Base-by-base conservation (phyloP, 805 yeast species). In the Lipomyces yamanashiensis region DNA sequence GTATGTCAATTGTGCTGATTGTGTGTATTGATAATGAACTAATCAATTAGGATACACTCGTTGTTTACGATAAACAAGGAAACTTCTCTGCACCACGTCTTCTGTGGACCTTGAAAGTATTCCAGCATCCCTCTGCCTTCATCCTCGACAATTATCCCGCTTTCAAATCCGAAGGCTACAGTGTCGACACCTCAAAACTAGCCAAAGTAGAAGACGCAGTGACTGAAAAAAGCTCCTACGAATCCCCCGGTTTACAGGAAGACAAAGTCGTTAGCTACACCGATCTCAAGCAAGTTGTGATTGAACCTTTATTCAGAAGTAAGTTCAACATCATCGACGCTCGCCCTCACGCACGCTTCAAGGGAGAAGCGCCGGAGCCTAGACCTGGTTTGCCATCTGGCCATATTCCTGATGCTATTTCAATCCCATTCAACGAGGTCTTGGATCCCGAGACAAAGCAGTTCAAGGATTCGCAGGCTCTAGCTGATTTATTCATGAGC, bases 41-140 rank as follows among this genome's bases (percentile, higher is more conserved):
- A 4, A 8, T 21, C 23, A 33, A 6, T n/a, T 23, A 61, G 55
- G 95, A 92, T 68, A 77, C 79, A 13, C 73, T 95, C 45, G 87
- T 95, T 10, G 84, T 95, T 12, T 95, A 95, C 74, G 99, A 95
- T 76, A 86, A 86, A 68, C 82, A 83, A 54, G 96, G 96, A 1
- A 86, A 89, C 67, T 91, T 93, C 74, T 87, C 96, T 48, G 85
- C 92, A 1, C 97, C 98, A 44, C 82, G 99, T 69, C 96, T 89
- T 17, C 92, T 92, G 0, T 95, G 98, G 97, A 90, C 92, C 70
- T 82, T 95, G 71, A 82, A 86, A 43, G 79, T 88, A 0, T 90
- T 89, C 74, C 93, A 93, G 7, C 98, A 92, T 74, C 77, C 84
- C 55, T 76, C 84, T 41, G 88, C 92, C 28, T 82, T 79, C 67